Evolutionary conservation across 768 basidiomycete species (phyloP), one percentile per base, ranked within the genome.

Genomic region (Boletellus ananiceps): DNA sequence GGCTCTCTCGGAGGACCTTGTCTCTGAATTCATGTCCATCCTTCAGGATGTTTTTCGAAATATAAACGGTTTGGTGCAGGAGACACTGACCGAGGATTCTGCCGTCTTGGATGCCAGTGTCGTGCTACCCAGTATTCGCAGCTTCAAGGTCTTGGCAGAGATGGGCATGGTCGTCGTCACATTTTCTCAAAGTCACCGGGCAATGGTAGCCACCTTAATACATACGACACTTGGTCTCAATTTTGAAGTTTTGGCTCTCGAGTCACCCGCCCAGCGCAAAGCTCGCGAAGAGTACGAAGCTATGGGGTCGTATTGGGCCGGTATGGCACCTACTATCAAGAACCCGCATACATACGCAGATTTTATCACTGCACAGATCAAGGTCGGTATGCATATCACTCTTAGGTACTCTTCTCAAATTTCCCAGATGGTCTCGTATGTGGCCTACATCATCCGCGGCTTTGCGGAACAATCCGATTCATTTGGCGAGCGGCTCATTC

Each of bases 91-190:
- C 1, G 84, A 85, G 40, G 74, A 80, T 49, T 87, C 86, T 0
- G 52, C 67, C 1, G 47, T 69, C 15, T 60, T 83, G 18, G 84
- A 90, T 55, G 51, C 73, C 16, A 83, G 81, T 46, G 61, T 72
- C 15, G 72, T 85, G 33, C 70, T 86, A n/a, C 82, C 82, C 8
- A 83, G 86, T 40, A 79, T 85, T 47, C 81, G 82, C 50, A 94
- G 92, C 64, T 93, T 96, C 76, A 97, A 96, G 68, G 88, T 96
- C 9, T 73, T 97, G 11, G 85, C 89, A 13, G 96, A 99, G 71
- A 87, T 95, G 76, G 89, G 89, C 5, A 86, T 94, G 74, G 84
- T 91, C 12, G 83, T 95, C 63, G 88, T 93, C 25, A 82, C 93
- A 23, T 87, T 96, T 69, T 85, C 88, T 52, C 95, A 97, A 68